A percentile compares a stretch with the other conserved stretches of the same genome.
Conservation (phyloP, 2,329 filamentous ascomycete genomes). For the Phoma sp. region DNA sequence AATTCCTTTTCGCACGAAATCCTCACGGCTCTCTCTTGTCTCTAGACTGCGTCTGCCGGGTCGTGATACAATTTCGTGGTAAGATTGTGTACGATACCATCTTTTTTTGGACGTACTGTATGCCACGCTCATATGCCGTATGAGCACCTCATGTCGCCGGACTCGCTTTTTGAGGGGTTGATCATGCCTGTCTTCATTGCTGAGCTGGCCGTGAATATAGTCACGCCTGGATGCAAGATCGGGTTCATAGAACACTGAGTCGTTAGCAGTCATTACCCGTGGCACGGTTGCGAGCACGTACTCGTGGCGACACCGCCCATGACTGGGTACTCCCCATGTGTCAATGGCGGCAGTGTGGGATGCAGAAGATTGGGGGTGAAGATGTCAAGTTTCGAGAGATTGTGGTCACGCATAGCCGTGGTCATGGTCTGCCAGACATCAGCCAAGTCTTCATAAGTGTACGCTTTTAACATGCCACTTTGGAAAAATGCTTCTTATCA, state of each 20-base stretch:
- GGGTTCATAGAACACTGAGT: conserved; percentile 28
- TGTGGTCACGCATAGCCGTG: conserved; percentile 22
- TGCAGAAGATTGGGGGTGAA: conserved; percentile 41
- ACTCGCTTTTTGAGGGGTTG: conserved; percentile 5
- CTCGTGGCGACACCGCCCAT: conserved; percentile 28
- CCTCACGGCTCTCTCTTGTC: conserved; percentile 21
- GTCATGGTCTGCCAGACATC: conserved; percentile 37
- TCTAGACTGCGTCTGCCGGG: conserved; percentile 21
- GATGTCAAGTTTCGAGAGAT: conserved; percentile 40
- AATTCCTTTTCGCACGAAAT: conserved; percentile 26
- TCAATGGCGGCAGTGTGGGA: conserved; percentile 30
- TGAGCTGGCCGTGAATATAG: conserved; percentile 24
- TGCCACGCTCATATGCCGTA: conserved; percentile 23
- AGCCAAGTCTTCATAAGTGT: not conserved
- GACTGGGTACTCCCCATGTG: conserved; percentile 23
- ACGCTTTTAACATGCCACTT: conserved; percentile 29
- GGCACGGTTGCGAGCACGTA: not conserved
- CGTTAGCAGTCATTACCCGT: not conserved
- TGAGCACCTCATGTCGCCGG: conserved; percentile 28
- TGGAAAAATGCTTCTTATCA: conserved; percentile 33
- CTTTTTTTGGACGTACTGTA: not conserved
- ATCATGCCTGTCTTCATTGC: conserved; percentile 2
- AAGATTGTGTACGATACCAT: conserved; percentile 8
- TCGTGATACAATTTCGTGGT: conserved; percentile 3
- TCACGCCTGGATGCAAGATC: conserved; percentile 31